A percentile compares a stretch with the other conserved stretches of the same genome.
Evolutionary conservation across 352 stramenopile genomes (phyloP).

Genomic region (Phytophthora sp.): DNA sequence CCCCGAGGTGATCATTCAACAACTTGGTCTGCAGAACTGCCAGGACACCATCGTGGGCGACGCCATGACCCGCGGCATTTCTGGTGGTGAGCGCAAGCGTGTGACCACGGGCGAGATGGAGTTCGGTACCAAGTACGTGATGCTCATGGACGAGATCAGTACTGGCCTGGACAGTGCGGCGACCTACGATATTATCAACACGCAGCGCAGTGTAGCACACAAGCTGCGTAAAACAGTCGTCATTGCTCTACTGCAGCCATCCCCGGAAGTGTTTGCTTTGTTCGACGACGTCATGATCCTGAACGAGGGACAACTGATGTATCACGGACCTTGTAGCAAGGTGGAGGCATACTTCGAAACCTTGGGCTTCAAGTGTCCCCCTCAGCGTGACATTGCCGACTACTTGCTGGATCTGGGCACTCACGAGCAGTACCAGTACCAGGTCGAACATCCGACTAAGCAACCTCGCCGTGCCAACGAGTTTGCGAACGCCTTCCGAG

Average conservation of each 20-base stretch:
- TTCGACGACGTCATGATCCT: conserved; percentile 70
- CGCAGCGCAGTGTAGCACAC: conserved; percentile 26
- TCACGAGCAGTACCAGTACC: conserved; percentile 25
- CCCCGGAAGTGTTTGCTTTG: conserved; percentile 88
- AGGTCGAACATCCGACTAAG: conserved; percentile 6
- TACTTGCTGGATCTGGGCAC: conserved; percentile 33
- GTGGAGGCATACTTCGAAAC: conserved; percentile 41
- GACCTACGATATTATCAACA: conserved; percentile 37
- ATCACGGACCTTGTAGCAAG: conserved; percentile 32
- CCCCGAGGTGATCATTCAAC: conserved; percentile 41
- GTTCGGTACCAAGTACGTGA: conserved; percentile 64
- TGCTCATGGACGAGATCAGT: conserved; percentile 91
- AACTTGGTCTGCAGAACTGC: conserved; percentile 41
- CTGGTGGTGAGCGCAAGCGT: conserved; percentile 66
- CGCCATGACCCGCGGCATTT: conserved; percentile 54
- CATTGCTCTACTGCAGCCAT: conserved; percentile 82
- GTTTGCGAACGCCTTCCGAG: conserved; percentile 21
- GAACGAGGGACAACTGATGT: conserved; percentile 85
- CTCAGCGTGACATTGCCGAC: conserved; percentile 32
- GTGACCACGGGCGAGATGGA: conserved; percentile 86
- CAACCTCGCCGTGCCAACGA: conserved; percentile 18
- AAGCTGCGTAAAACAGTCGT: conserved; percentile 40
- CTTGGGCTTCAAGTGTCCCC: conserved; percentile 38
- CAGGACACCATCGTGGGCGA: conserved; percentile 60
- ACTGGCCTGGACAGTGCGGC: conserved; percentile 88